Percentiles rank a stretch among this genome's conserved stretches.
These are phyloP conservation scores for Diaporthe amygdali DNA, from an alignment of 2,329 filamentous ascomycete species.

Conservation along the genomic window DNA sequence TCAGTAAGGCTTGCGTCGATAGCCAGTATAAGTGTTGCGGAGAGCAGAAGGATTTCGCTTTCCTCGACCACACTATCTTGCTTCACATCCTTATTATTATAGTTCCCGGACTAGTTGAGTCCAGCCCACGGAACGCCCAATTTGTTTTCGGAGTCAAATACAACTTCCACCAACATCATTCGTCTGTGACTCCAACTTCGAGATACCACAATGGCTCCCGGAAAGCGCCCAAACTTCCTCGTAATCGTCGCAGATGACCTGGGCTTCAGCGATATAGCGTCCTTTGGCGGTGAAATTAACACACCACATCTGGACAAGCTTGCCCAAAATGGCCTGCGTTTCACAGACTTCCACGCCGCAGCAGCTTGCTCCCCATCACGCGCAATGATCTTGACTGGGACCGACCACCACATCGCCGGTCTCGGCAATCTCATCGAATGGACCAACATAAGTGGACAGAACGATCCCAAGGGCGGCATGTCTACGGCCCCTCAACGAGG, in stretches of 20 bases:
- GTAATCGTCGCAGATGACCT: constrained; percentile 42
- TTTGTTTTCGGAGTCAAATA: too few relatives aligned
- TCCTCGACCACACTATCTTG: not conserved
- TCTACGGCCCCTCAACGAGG: constrained; percentile 24
- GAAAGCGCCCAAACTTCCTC: constrained; percentile 37
- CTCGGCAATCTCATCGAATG: constrained; percentile 64
- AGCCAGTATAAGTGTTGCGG: too few relatives aligned
- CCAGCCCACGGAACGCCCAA: not conserved
- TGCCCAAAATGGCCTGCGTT: constrained; percentile 53
- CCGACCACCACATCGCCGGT: constrained; percentile 64
- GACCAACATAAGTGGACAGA: constrained; percentile 38
- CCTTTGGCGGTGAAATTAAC: constrained; percentile 39
- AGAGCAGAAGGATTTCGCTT: not conserved
- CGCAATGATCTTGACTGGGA: constrained; percentile 71
- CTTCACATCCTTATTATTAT: too few relatives aligned
- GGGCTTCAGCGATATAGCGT: constrained; percentile 37
- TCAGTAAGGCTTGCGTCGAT: too few relatives aligned
- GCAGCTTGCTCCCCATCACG: constrained; percentile 69
- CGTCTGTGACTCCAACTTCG: not conserved
- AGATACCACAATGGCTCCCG: constrained; percentile 13
- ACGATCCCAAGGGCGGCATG: constrained; percentile 26
- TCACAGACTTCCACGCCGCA: constrained; percentile 70
- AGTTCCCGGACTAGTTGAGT: too few relatives aligned
- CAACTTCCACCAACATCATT: not conserved
- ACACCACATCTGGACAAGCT: constrained; percentile 37